Percentiles rank a stretch among this genome's conserved stretches.
phyloP scores from a whole-genome alignment of 2,329 filamentous ascomycete species.

The Calonectria pteridis region DNA sequence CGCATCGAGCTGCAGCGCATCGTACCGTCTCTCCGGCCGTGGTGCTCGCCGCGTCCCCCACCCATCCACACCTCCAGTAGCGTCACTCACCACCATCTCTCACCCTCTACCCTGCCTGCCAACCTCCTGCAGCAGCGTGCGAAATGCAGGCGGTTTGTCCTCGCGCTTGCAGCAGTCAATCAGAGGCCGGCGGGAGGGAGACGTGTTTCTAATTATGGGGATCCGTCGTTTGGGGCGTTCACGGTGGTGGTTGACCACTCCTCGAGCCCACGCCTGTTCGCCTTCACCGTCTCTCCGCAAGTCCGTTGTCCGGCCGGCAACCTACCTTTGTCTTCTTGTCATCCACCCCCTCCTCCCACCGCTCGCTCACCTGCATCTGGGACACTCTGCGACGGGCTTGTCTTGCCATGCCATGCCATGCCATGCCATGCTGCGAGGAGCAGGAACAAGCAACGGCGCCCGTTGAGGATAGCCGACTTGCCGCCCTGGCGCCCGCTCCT shows the following conservation, averaged over 20 bases:
- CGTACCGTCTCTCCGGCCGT: neutral
- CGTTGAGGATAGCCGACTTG: constrained; percentile 18
- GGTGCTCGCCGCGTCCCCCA: neutral
- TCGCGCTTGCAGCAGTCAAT: constrained; percentile 32
- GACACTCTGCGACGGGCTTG: neutral
- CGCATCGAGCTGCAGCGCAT: constrained; percentile 2
- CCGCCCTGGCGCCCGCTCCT: constrained; percentile 41
- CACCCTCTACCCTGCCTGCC: neutral
- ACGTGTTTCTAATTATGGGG: constrained; percentile 27
- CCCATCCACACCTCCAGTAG: constrained; percentile 6
- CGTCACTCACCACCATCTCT: too few relatives aligned
- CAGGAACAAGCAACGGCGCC: neutral
- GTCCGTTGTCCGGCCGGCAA: neutral
- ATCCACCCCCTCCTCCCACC: neutral
- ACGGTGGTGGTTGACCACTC: neutral
- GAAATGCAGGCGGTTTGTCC: constrained; percentile 7
- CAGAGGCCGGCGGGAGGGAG: constrained; percentile 1
- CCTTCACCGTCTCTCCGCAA: neutral
- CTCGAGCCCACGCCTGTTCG: neutral
- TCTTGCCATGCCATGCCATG: neutral
- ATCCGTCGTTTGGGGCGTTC: neutral
- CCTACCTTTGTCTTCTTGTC: neutral
- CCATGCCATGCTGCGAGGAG: neutral
- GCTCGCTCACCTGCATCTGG: constrained; percentile 2
- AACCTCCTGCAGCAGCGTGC: neutral